Percentiles rank a stretch among this genome's conserved stretches.
Conservation (phyloP, 352 stramenopile species). For the Pythium insidiosum region DNA sequence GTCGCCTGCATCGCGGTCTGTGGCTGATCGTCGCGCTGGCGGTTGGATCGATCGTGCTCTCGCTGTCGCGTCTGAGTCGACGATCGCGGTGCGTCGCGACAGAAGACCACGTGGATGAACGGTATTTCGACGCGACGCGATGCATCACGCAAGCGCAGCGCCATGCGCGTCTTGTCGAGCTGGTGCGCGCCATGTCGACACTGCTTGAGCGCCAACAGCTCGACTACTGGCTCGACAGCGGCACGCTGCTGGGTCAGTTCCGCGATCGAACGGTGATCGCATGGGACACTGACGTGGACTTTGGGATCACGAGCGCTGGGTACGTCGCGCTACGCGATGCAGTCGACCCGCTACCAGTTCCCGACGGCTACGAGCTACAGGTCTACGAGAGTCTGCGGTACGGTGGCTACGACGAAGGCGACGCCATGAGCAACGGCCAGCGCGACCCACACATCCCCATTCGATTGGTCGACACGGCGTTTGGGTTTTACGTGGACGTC, state of each 20-base stretch:
- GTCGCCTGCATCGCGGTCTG: too few relatives aligned
- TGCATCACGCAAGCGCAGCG: background rate
- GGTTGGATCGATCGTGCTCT: too few relatives aligned
- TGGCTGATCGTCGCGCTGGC: too few relatives aligned
- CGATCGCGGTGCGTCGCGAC: background rate
- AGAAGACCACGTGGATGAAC: background rate
- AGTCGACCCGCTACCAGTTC: slow-evolving; percentile 9
- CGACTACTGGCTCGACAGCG: slow-evolving; percentile 65
- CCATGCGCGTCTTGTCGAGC: background rate
- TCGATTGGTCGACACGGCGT: slow-evolving; percentile 42
- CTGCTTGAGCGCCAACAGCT: slow-evolving; percentile 32
- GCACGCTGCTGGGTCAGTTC: slow-evolving; percentile 47
- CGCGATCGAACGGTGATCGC: slow-evolving; percentile 37
- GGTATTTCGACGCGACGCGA: background rate
- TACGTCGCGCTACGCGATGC: slow-evolving; percentile 29
- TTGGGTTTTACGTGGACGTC: slow-evolving; percentile 60
- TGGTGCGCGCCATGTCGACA: background rate
- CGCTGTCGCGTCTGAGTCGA: too few relatives aligned
- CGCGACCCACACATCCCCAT: slow-evolving; percentile 48
- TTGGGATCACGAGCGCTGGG: slow-evolving; percentile 34
- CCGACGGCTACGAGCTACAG: slow-evolving; percentile 35
- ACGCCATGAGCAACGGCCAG: slow-evolving; percentile 17
- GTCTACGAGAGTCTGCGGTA: slow-evolving; percentile 26
- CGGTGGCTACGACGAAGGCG: background rate
- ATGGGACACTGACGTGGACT: slow-evolving; percentile 46